Percentiles rank a stretch among this genome's conserved stretches.
Evolutionary conservation across 2,329 filamentous ascomycete genomes (phyloP).

Genomic region (Simplicillium aogashimaense): DNA sequence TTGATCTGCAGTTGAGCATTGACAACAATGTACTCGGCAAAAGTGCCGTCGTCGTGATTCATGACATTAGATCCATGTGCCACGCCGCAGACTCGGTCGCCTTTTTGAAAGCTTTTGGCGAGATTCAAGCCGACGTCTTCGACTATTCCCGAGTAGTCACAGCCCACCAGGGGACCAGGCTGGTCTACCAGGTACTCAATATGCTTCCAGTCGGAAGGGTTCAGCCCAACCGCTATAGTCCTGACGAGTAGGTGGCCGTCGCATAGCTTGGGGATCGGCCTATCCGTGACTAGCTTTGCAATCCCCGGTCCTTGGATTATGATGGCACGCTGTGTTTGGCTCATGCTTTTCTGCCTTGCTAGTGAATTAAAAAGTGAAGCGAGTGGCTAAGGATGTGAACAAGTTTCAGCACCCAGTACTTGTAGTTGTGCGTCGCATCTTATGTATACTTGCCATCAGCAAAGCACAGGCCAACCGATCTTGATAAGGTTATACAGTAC

Average conservation of each 20-base stretch:
- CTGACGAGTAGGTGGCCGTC: conserved; percentile 21
- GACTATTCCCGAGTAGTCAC: conserved; percentile 37
- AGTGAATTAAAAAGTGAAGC: no score
- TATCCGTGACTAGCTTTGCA: no score
- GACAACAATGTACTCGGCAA: conserved; percentile 25
- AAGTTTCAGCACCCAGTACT: no score
- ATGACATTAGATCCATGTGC: conserved; percentile 14
- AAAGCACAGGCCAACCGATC: no score
- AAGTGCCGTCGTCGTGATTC: conserved; percentile 19
- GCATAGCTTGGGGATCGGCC: not conserved
- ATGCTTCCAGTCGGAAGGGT: conserved; percentile 24
- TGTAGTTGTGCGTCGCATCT: no score
- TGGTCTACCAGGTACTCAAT: conserved; percentile 13
- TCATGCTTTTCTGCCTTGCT: no score
- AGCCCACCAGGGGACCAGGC: conserved; percentile 19
- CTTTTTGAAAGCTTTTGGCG: conserved; percentile 29
- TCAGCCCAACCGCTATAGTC: conserved; percentile 21
- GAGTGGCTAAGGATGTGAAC: no score
- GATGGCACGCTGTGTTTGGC: no score
- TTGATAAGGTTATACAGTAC: no score
- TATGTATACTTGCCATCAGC: no score
- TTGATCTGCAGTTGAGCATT: conserved; percentile 31
- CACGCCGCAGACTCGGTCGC: conserved; percentile 33
- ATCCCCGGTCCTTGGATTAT: no score
- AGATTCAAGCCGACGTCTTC: conserved; percentile 32